Evolutionary conservation across 768 basidiomycete genomes (phyloP), one percentile per base, ranked within the genome.

Genomic region (Mycena crocata): DNA sequence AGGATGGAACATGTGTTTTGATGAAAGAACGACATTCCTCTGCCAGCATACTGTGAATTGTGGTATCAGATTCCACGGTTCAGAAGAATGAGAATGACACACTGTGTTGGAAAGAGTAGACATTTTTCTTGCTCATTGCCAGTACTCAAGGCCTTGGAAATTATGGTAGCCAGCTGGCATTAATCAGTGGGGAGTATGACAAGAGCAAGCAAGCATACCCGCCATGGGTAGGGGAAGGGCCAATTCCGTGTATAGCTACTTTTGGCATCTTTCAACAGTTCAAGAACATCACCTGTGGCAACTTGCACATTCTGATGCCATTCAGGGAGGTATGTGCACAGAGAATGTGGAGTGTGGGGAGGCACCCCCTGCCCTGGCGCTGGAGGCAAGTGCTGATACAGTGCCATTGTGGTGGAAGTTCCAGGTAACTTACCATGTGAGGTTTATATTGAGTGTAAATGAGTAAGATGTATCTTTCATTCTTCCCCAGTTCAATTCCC

Each of bases 211-310:
- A 45, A 7, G n/a, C 57, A 17, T 48, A 61, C 67, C 56, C 55
- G 23, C 23, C 8, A 64, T 31, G 35, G 40, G 23, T 12, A 62
- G 67, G 23, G 54, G 57, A 34, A 60, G 54, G 19, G 1, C 17
- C n/a, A 68, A 68, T 50, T 62, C 62, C 23, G 62, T 57, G 40
- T 68, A 68, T 5, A 57, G 35, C n/a, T n/a, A n/a, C n/a, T n/a
- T n/a, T n/a, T n/a, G 5, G 62, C 56, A 10, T 55, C 67, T 19
- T 26, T 50, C 21, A 46, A 15, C 2, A 68, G 31, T 34, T 63
- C 46, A 1, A 5, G 26, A 17, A 10, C 58, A 34, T 40, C 35
- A 10, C 67, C 67, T 3, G 35, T 17, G 34, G 17, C n/a, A 30
- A 68, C 2, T 1, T 32, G 17, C 1, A 64, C 8, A 40, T 64